These are phyloP conservation scores for Calonectria crousiana DNA, from an alignment of 2,329 filamentous ascomycete species.

Conservation along the genomic window DNA sequence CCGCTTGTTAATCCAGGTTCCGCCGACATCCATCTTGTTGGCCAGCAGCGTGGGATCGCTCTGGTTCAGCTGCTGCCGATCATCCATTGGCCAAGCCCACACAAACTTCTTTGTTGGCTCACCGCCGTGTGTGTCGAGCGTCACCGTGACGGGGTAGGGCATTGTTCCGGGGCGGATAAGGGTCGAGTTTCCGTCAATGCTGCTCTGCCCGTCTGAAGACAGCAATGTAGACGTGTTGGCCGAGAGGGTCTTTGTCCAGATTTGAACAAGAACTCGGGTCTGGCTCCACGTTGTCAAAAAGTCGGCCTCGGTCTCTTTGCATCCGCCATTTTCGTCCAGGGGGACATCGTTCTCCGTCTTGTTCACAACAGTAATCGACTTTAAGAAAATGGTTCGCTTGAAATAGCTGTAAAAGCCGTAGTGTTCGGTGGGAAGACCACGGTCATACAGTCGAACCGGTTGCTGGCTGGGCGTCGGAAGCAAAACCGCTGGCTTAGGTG, in stretches of 20 bases:
- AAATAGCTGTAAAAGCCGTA: slow-evolving; percentile 97
- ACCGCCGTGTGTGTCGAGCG: slow-evolving; percentile 73
- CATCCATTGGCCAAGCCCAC: slow-evolving; percentile 65
- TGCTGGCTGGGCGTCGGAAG: slow-evolving; percentile 80
- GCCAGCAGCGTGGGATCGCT: slow-evolving; percentile 58
- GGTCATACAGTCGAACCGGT: slow-evolving; percentile 87
- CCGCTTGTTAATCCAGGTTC: slow-evolving; percentile 65
- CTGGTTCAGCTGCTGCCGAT: slow-evolving; percentile 58
- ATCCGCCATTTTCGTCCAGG: slow-evolving; percentile 68
- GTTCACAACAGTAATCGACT: slow-evolving; percentile 65
- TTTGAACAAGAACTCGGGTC: slow-evolving; percentile 73
- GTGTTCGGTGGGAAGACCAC: slow-evolving; percentile 83
- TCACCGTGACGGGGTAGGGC: slow-evolving; percentile 73
- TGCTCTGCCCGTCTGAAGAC: slow-evolving; percentile 43
- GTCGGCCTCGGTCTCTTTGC: slow-evolving; percentile 63
- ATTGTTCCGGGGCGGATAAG: slow-evolving; percentile 67
- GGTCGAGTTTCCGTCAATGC: slow-evolving; percentile 40
- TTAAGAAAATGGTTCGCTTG: slow-evolving; percentile 86
- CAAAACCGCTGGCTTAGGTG: slow-evolving; percentile 77
- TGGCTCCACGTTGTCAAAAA: slow-evolving; percentile 70
- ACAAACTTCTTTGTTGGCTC: slow-evolving; percentile 63
- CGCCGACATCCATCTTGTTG: slow-evolving; percentile 64
- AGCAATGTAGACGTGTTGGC: slow-evolving; percentile 58
- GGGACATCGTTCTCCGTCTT: slow-evolving; percentile 57
- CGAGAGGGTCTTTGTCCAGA: slow-evolving; percentile 69